phyloP scores from a whole-genome alignment of 2,329 filamentous ascomycete genomes.

The Chalaropsis ovoidea region DNA sequence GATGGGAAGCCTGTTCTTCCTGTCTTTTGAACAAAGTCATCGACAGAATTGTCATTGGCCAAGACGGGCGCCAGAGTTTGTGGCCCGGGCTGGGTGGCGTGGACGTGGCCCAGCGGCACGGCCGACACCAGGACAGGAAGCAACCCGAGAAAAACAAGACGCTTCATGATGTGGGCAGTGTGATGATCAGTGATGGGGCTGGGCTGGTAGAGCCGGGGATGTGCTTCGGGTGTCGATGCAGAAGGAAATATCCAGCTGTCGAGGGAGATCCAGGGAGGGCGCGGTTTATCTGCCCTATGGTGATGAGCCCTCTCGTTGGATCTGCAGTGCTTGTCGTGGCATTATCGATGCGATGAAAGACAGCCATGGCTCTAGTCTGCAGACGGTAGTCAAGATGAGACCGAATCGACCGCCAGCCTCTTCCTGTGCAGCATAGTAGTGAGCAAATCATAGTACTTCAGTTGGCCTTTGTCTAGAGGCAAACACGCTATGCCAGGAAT shows the following conservation, averaged over 20 bases:
- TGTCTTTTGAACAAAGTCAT: neutral
- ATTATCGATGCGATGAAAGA: conserved; percentile 4
- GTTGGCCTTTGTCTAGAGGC: neutral
- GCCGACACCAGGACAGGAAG: neutral
- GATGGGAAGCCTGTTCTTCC: neutral
- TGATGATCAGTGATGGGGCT: neutral
- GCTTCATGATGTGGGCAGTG: neutral
- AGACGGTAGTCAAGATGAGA: neutral
- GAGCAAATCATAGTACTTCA: neutral
- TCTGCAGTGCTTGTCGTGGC: neutral
- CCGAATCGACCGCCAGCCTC: neutral
- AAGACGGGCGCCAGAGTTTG: neutral
- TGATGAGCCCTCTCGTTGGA: neutral
- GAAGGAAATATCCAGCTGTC: neutral
- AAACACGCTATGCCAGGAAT: neutral
- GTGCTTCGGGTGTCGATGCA: neutral
- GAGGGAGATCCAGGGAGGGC: neutral
- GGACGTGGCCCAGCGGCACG: neutral
- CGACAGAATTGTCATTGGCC: neutral
- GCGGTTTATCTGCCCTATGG: neutral
- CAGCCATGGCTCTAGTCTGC: neutral
- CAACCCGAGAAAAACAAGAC: neutral
- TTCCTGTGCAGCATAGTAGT: neutral
- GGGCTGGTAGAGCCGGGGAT: neutral
- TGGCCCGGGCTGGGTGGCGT: neutral